Conservation (phyloP, 495 filamentous ascomycete genomes). For the Astrothelium subdiscretum region DNA sequence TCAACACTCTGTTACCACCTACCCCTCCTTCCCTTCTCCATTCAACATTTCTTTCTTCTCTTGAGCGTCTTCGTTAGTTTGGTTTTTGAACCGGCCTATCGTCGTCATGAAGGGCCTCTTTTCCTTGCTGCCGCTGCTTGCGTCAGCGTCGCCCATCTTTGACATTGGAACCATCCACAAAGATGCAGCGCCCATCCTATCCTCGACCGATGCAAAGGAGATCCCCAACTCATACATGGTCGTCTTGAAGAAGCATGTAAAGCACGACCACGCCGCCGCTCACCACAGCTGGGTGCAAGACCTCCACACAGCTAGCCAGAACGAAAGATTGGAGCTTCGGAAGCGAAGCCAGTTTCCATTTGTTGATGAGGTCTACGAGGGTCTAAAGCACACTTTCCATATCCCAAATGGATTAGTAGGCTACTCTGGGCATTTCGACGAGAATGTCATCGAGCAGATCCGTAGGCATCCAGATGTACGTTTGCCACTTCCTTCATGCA, state of each 20-base stretch:
- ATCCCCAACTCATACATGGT: slow-evolving; percentile 93
- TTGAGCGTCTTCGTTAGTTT: neutral
- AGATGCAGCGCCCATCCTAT: slow-evolving; percentile 78
- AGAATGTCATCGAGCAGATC: slow-evolving; percentile 82
- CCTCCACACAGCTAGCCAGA: slow-evolving; percentile 53
- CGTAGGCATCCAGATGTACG: slow-evolving; percentile 96
- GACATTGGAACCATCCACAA: slow-evolving; percentile 69
- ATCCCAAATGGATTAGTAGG: slow-evolving; percentile 73
- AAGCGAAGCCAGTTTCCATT: slow-evolving; percentile 78
- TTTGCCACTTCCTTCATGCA: slow-evolving; percentile 16
- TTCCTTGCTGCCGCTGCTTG: slow-evolving; percentile 54
- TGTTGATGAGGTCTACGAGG: slow-evolving; percentile 58
- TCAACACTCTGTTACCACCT: neutral
- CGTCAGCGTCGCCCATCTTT: slow-evolving; percentile 63
- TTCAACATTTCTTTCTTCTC: slow-evolving; percentile 15
- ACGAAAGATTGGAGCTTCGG: slow-evolving; percentile 55
- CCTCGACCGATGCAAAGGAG: slow-evolving; percentile 58
- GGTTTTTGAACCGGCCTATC: neutral
- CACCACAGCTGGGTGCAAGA: slow-evolving; percentile 92
- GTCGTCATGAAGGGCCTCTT: slow-evolving; percentile 64
- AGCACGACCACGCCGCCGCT: slow-evolving; percentile 46
- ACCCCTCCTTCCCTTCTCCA: neutral
- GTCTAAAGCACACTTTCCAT: slow-evolving; percentile 91
- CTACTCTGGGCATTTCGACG: slow-evolving; percentile 94
- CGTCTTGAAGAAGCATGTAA: slow-evolving; percentile 95